Conservation (phyloP, 306 rosid species). For the Delonix regia region DNA sequence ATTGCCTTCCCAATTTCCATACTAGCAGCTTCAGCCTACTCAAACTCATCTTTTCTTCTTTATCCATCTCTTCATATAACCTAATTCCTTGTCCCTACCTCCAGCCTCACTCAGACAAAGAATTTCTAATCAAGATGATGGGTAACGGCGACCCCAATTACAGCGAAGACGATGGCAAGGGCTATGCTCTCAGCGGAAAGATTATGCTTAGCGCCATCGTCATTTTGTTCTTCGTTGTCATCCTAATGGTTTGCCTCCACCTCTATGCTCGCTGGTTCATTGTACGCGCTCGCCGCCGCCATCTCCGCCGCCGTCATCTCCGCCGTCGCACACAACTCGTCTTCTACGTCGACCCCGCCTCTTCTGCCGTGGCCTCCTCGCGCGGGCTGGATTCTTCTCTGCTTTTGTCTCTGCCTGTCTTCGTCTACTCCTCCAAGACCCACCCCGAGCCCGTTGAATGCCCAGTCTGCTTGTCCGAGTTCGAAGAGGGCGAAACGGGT, state of each 20-base stretch:
- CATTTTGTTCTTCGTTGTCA: slow-evolving; percentile 64
- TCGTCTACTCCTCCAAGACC: slow-evolving; percentile 46
- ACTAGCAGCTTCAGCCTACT: no score
- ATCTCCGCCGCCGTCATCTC: slow-evolving; percentile 17
- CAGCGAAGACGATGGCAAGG: neutral
- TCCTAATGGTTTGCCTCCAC: slow-evolving; percentile 73
- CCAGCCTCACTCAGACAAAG: neutral
- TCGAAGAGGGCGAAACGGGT: slow-evolving; percentile 65
- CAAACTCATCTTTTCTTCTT: neutral
- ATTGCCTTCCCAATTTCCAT: neutral
- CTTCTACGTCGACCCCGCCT: slow-evolving; percentile 44
- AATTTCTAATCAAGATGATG: neutral
- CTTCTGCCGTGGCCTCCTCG: neutral
- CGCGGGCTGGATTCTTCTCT: slow-evolving; percentile 70
- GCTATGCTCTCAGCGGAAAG: slow-evolving; percentile 62
- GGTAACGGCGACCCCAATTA: neutral
- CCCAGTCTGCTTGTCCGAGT: slow-evolving; percentile 86
- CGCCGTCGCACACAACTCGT: slow-evolving; percentile 49
- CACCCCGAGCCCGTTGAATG: slow-evolving; percentile 58
- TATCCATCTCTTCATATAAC: neutral
- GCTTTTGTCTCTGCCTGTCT: slow-evolving; percentile 62
- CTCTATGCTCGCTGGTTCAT: slow-evolving; percentile 84
- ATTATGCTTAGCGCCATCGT: slow-evolving; percentile 74
- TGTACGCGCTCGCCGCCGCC: slow-evolving; percentile 65
- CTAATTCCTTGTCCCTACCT: neutral